phyloP scores from a whole-genome alignment of 805 yeast species.

The Saccharomyces kudriavzevii region DNA sequence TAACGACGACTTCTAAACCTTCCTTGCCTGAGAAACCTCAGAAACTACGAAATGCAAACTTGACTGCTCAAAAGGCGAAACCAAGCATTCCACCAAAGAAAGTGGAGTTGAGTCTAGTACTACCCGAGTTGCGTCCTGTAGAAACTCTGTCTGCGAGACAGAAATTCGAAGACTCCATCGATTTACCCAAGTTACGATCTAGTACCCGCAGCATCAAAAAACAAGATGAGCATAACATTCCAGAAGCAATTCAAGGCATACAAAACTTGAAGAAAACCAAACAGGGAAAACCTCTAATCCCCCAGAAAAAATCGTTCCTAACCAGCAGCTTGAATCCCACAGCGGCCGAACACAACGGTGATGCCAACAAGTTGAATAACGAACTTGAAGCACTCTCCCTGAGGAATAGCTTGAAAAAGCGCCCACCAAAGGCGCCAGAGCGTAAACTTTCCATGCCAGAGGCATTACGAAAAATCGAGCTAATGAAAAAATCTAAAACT shows the following conservation, averaged over 20 bases:
- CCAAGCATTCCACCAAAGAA: conserved; percentile 14
- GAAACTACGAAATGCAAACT: conserved; percentile 3
- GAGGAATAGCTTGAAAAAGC: conserved; percentile 5
- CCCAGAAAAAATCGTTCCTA: not conserved
- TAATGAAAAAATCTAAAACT: conserved; percentile 5
- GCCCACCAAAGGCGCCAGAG: conserved; percentile 12
- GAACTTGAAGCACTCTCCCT: not conserved
- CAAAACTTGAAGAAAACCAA: not conserved
- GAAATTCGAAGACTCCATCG: not conserved
- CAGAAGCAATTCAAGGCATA: not conserved
- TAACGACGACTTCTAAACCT: conserved; percentile 9
- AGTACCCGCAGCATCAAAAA: not conserved
- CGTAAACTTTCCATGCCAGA: conserved; percentile 27
- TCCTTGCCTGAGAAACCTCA: not conserved
- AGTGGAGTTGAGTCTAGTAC: conserved; percentile 4
- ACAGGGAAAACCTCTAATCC: not conserved
- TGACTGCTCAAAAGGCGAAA: conserved; percentile 6
- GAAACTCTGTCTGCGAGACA: not conserved
- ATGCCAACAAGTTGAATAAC: not conserved
- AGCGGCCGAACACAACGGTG: not conserved
- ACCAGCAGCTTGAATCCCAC: not conserved
- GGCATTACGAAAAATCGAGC: conserved; percentile 19
- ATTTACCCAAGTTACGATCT: not conserved
- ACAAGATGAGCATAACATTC: not conserved
- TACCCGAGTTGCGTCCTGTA: conserved; percentile 15